Evolutionary conservation across 2,329 filamentous ascomycete genomes (phyloP).

Genomic region (Beauveria sp.): DNA sequence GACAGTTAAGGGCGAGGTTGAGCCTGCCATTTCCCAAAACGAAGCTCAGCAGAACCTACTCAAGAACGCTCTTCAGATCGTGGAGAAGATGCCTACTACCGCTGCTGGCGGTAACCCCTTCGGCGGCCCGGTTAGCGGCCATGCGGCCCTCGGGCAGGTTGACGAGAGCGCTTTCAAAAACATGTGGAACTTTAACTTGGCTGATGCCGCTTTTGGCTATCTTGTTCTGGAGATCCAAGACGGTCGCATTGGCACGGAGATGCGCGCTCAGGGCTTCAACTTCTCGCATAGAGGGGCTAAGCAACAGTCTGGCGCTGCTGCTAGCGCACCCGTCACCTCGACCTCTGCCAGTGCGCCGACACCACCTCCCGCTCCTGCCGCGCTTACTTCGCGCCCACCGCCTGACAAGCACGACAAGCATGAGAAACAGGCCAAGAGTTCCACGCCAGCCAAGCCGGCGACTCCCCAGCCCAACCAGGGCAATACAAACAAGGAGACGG

Average conservation of each 20-base stretch:
- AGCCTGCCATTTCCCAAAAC: conserved; percentile 88
- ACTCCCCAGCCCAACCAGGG: conserved; percentile 44
- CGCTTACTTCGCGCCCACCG: conserved; percentile 24
- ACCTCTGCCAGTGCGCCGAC: conserved; percentile 27
- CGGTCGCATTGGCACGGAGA: conserved; percentile 93
- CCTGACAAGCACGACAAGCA: conserved; percentile 19
- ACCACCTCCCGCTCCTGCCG: conserved; percentile 23
- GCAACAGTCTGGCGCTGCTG: conserved; percentile 43
- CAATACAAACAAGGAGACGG: conserved; percentile 43
- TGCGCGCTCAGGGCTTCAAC: conserved; percentile 98
- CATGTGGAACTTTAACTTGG: conserved; percentile 99
- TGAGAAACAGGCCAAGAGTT: conserved; percentile 26
- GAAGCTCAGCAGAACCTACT: conserved; percentile 89
- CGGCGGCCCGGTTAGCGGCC: conserved; percentile 71
- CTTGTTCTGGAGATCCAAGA: conserved; percentile 91
- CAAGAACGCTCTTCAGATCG: conserved; percentile 82
- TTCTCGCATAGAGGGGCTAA: conserved; percentile 93
- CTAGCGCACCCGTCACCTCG: conserved; percentile 24
- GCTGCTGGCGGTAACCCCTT: conserved; percentile 96
- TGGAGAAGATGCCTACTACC: conserved; percentile 96
- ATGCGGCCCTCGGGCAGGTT: conserved; percentile 71
- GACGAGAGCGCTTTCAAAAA: conserved; percentile 99
- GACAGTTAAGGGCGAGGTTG: conserved; percentile 92
- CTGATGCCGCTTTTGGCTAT: conserved; percentile 95
- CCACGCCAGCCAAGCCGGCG: conserved; percentile 30